A percentile compares a stretch with the other conserved stretches of the same genome.
Conservation (phyloP, 192 early-diverging fungal species). For the Funneliformis geosporum region DNA sequence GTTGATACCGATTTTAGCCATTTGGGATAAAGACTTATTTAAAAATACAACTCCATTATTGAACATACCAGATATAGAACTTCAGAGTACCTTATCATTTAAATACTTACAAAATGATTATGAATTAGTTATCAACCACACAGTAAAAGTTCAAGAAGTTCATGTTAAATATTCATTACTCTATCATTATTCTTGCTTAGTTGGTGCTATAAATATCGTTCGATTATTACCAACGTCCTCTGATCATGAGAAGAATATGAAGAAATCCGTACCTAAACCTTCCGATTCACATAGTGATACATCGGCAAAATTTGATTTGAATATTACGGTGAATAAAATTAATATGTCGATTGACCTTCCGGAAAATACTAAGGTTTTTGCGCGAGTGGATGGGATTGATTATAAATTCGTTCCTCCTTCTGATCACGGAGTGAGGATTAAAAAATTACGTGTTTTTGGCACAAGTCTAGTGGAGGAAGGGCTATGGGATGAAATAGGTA, state of each 20-base stretch:
- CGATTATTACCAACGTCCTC: not conserved
- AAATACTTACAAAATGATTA: conserved; percentile 1
- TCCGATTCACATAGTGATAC: no score
- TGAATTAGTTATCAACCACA: not conserved
- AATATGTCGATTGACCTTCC: conserved; percentile 32
- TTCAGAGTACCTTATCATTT: not conserved
- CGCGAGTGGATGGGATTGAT: conserved; percentile 32
- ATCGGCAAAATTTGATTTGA: not conserved
- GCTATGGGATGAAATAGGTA: conserved; percentile 45
- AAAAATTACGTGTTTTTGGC: conserved; percentile 36
- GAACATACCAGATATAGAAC: conserved; percentile 10
- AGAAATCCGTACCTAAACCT: not conserved
- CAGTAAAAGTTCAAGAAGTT: conserved; percentile 8
- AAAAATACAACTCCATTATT: conserved; percentile 20
- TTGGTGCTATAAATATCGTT: not conserved
- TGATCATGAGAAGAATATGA: not conserved
- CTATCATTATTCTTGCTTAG: conserved; percentile 31
- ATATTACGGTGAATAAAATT: conserved; percentile 27
- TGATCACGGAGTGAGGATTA: not conserved
- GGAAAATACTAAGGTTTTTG: conserved; percentile 26
- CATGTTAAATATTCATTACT: conserved; percentile 24
- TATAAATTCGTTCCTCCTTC: conserved; percentile 13
- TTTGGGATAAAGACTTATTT: conserved; percentile 17
- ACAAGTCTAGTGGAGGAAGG: conserved; percentile 5
- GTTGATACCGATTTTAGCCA: conserved; percentile 15